Conservation (phyloP, 805 yeast species). For the Komagataella pseudopastoris region DNA sequence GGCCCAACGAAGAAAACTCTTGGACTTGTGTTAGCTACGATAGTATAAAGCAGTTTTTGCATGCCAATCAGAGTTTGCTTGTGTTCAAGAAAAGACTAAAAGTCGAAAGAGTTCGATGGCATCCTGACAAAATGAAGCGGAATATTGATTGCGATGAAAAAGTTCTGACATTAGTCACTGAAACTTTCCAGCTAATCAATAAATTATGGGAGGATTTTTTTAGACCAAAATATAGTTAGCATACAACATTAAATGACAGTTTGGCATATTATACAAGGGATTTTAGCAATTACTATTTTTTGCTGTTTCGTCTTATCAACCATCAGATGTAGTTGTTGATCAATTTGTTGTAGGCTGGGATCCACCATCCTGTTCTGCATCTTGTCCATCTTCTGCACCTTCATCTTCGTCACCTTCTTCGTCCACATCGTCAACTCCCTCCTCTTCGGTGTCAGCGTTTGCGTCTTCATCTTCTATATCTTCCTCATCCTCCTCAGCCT, state of each 20-base stretch:
- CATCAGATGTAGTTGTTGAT: background rate
- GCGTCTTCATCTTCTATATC: conserved; percentile 14
- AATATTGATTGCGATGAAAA: conserved; percentile 4
- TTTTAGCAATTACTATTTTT: background rate
- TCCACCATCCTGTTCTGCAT: background rate
- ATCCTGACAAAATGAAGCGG: conserved; percentile 47
- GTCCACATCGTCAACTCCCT: conserved; percentile 11
- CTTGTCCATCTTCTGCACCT: conserved; percentile 4
- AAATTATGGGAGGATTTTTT: conserved; percentile 18
- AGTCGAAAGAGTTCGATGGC: conserved; percentile 51
- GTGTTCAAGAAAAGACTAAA: conserved; percentile 16
- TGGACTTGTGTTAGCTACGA: conserved; percentile 11
- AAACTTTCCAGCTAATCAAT: conserved; percentile 29
- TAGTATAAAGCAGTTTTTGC: conserved; percentile 8
- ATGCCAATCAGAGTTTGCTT: background rate
- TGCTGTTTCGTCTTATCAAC: background rate
- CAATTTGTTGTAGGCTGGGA: background rate
- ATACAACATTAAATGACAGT: background rate
- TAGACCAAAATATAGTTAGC: background rate
- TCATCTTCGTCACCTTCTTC: conserved; percentile 6
- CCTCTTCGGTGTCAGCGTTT: conserved; percentile 10
- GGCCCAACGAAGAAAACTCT: conserved; percentile 18
- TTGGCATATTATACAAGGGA: background rate
- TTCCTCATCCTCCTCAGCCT: conserved; percentile 13
- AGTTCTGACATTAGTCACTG: conserved; percentile 15